phyloP scores from a whole-genome alignment of 1,139 yeast species.

The Diutina scorzettiae region DNA sequence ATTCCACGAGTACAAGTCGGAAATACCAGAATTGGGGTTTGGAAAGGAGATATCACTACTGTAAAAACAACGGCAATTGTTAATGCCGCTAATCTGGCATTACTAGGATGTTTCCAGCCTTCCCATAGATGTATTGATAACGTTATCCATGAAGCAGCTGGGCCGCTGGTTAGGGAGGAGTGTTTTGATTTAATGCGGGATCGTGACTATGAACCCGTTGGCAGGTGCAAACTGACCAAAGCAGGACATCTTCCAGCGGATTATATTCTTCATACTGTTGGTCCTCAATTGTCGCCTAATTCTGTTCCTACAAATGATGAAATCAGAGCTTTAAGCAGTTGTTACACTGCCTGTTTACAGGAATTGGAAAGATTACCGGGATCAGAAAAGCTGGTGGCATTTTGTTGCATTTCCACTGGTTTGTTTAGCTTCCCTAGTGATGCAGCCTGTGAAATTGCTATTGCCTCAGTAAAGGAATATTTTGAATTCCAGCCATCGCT shows the following conservation, averaged over 20 bases:
- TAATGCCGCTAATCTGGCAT: conserved; percentile 2
- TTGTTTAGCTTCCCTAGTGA: neutral
- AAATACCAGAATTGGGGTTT: neutral
- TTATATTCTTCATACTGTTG: neutral
- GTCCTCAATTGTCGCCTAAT: neutral
- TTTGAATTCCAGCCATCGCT: neutral
- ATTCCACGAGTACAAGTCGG: neutral
- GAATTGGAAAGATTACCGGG: neutral
- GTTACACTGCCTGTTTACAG: neutral
- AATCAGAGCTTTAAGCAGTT: neutral
- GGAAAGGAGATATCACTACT: conserved; percentile 1
- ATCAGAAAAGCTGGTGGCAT: neutral
- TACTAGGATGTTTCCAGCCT: neutral
- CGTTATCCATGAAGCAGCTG: neutral
- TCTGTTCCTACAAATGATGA: neutral
- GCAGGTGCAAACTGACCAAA: neutral
- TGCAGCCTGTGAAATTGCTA: neutral
- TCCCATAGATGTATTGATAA: neutral
- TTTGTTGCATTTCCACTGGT: conserved; percentile 1
- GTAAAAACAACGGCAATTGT: neutral
- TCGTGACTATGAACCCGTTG: neutral
- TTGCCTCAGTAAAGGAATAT: neutral
- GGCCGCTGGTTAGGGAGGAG: neutral
- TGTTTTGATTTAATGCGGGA: neutral
- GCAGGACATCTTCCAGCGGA: neutral